Conservation (phyloP, 495 filamentous ascomycete genomes). For the Neurospora sp. region DNA sequence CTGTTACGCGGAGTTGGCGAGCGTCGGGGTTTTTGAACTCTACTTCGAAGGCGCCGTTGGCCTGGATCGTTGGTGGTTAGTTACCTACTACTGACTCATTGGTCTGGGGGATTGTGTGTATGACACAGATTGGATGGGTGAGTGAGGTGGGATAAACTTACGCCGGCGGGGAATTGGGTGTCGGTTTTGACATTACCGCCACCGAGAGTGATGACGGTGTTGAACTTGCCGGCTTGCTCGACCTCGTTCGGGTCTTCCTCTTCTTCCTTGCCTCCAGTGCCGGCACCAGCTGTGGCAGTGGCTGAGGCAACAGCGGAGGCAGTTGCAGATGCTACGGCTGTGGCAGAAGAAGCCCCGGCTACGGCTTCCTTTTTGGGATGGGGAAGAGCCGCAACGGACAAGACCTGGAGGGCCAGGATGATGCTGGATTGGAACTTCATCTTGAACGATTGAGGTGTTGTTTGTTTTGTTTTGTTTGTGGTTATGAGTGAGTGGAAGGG, state of each 20-base stretch:
- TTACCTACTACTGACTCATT: not conserved
- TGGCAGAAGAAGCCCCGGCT: not conserved
- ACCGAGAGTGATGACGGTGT: constrained; percentile 9
- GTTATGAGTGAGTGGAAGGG: not conserved
- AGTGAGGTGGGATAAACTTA: constrained; percentile 5
- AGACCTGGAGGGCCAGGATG: constrained; percentile 15
- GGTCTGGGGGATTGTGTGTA: not conserved
- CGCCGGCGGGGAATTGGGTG: constrained; percentile 17
- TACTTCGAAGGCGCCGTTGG: constrained; percentile 25
- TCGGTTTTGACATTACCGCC: constrained; percentile 22
- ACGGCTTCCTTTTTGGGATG: constrained; percentile 1
- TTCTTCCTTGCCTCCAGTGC: constrained; percentile 5
- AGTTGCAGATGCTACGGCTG: not conserved
- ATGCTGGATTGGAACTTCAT: constrained; percentile 18
- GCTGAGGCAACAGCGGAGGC: not conserved
- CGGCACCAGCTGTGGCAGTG: constrained; percentile 1
- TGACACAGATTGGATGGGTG: not conserved
- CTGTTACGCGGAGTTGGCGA: constrained; percentile 22
- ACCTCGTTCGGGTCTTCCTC: constrained; percentile 16
- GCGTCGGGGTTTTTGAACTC: constrained; percentile 24
- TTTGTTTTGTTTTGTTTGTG: not conserved
- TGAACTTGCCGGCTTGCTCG: constrained; percentile 18
- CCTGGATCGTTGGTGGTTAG: constrained; percentile 5
- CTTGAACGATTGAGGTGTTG: not conserved
- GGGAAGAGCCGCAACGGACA: constrained; percentile 17